These are phyloP conservation scores for Clitopilus hobsonii DNA, from an alignment of 768 basidiomycete genomes.

Conservation along the genomic window DNA sequence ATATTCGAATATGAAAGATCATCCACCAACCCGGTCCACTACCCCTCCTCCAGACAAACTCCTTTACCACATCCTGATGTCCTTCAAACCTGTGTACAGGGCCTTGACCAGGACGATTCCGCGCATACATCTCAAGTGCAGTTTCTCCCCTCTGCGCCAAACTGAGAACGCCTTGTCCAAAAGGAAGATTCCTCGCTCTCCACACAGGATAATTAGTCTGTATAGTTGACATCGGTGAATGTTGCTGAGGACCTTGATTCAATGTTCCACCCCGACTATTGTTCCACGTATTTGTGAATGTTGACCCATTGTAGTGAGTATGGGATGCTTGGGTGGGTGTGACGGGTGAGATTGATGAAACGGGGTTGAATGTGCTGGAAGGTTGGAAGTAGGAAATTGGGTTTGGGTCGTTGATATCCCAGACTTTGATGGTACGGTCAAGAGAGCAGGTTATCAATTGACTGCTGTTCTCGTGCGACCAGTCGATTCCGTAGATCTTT, in stretches of 20 bases:
- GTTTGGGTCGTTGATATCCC: conserved; percentile 47
- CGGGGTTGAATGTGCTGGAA: neutral
- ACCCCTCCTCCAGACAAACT: conserved; percentile 92
- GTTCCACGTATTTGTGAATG: neutral
- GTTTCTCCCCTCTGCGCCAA: conserved; percentile 87
- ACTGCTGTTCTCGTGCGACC: conserved; percentile 71
- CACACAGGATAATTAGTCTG: conserved; percentile 87
- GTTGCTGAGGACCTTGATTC: conserved; percentile 1
- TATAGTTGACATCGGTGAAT: conserved; percentile 48
- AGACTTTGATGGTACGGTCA: conserved; percentile 89
- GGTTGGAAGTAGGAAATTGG: neutral
- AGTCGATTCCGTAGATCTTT: conserved; percentile 97
- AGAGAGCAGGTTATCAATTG: conserved; percentile 93
- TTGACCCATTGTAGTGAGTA: neutral
- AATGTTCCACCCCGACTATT: neutral
- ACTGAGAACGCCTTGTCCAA: conserved; percentile 83
- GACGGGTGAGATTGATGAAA: neutral
- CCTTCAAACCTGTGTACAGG: conserved; percentile 81
- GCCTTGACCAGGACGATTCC: conserved; percentile 22
- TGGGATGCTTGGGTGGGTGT: neutral
- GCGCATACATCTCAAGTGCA: conserved; percentile 77
- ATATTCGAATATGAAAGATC: conserved; percentile 7
- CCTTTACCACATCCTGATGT: conserved; percentile 91
- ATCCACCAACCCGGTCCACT: conserved; percentile 24
- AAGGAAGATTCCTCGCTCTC: conserved; percentile 89